A percentile compares a stretch with the other conserved stretches of the same genome.
These are phyloP conservation scores for Drechslerella coelobrocha DNA, from an alignment of 2,329 filamentous ascomycete species.

Conservation along the genomic window DNA sequence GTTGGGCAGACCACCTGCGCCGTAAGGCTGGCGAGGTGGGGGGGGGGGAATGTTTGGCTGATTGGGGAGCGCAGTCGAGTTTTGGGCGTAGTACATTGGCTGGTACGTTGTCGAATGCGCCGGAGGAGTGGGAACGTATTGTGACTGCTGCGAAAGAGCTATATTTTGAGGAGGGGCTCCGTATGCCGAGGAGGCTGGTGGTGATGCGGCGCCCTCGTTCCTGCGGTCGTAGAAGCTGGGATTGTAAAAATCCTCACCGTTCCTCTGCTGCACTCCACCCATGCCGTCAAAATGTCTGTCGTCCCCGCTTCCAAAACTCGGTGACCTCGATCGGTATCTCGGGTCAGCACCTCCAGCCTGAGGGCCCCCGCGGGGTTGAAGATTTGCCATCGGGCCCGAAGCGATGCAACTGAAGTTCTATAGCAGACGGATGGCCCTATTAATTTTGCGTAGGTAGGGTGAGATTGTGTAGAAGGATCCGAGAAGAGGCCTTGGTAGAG, in stretches of 20 bases:
- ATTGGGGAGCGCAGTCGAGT: constrained; percentile 41
- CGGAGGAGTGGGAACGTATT: constrained; percentile 48
- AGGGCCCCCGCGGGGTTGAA: constrained; percentile 43
- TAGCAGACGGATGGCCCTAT: constrained; percentile 30
- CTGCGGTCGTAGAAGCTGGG: constrained; percentile 49
- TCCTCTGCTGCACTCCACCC: constrained; percentile 51
- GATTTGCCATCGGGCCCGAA: constrained; percentile 31
- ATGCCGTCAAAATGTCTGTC: constrained; percentile 66
- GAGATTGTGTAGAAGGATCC: constrained; percentile 20
- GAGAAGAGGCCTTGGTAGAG: constrained; percentile 2
- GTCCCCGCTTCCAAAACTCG: constrained; percentile 79
- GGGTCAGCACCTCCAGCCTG: constrained; percentile 41
- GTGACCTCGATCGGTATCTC: constrained; percentile 63
- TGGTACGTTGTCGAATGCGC: constrained; percentile 46
- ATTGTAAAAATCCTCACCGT: constrained; percentile 52
- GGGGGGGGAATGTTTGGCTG: constrained; percentile 49
- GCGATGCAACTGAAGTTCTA: not conserved
- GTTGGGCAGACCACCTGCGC: constrained; percentile 17
- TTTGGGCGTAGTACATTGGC: constrained; percentile 47
- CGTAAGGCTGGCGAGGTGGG: constrained; percentile 48
- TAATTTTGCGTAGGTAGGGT: constrained; percentile 15
- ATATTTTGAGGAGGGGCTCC: constrained; percentile 37
- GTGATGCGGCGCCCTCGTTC: constrained; percentile 46
- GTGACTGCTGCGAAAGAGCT: constrained; percentile 40
- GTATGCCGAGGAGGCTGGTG: constrained; percentile 47